A percentile compares a stretch with the other conserved stretches of the same genome.
Conservation (phyloP, 306 rosid species). For the Glycine tomentella region DNA sequence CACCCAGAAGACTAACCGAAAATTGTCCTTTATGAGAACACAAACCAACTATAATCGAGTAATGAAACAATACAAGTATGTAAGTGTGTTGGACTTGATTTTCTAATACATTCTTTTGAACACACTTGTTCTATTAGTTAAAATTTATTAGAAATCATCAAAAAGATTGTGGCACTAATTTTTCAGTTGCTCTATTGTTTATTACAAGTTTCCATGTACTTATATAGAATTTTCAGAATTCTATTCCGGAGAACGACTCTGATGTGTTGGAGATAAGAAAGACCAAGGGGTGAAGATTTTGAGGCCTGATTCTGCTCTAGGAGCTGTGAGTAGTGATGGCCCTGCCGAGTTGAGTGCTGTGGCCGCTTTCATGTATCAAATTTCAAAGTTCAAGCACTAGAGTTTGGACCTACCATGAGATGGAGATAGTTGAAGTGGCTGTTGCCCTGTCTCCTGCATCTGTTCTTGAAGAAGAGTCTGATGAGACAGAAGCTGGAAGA, state of each 20-base stretch:
- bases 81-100: no score
- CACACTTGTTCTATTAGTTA: no score
- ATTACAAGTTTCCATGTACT: no score
- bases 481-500: conserved; percentile 79
- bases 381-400: conserved; percentile 53
- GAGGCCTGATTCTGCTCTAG: conserved; percentile 67
- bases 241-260: conserved; percentile 61
- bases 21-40: no score
- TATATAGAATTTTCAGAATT: conserved; percentile 42
- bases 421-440: conserved; percentile 81
- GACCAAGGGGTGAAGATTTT: conserved; percentile 68
- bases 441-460: conserved; percentile 86
- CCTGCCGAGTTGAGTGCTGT: conserved; percentile 54
- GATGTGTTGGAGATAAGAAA: conserved; percentile 67
- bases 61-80: no score
- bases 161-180: no score
- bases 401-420: conserved; percentile 64
- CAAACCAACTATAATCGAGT: no score
- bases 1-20: no score
- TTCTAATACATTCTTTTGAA: no score
- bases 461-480: conserved; percentile 74
- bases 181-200: no score
- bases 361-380: no score
- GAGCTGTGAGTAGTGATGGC: conserved; percentile 64
- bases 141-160: no score